These are phyloP conservation scores for Fraxinus americana DNA, from an alignment of 257 asterid species.

Conservation along the genomic window DNA sequence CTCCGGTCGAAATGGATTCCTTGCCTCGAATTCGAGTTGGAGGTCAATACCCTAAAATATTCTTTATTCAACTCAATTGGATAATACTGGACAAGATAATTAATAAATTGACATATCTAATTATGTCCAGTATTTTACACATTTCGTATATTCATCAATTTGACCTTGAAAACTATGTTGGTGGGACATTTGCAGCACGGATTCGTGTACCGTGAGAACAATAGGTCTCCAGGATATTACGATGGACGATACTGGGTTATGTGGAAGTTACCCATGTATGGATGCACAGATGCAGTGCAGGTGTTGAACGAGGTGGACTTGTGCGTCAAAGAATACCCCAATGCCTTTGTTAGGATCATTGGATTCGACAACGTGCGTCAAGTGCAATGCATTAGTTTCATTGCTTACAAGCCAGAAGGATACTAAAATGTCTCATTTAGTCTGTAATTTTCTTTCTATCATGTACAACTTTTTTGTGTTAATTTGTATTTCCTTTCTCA, in stretches of 20 bases:
- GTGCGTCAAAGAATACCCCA: slow-evolving; percentile 28
- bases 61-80: background rate
- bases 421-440: background rate
- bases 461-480: background rate
- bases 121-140: background rate
- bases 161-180: background rate
- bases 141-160: no score
- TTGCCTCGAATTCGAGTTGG: slow-evolving; percentile 55
- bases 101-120: background rate
- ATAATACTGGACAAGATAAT: background rate
- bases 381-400: slow-evolving; percentile 26
- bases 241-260: slow-evolving; percentile 58
- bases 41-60: slow-evolving; percentile 10
- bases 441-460: background rate
- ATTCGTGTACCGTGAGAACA: slow-evolving; percentile 35
- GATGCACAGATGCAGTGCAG: slow-evolving; percentile 39
- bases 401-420: slow-evolving; percentile 8
- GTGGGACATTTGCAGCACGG: slow-evolving; percentile 14
- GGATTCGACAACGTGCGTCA: slow-evolving; percentile 33
- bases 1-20: slow-evolving; percentile 42
- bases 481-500: background rate
- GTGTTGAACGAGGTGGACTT: slow-evolving; percentile 41
- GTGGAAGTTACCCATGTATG: slow-evolving; percentile 57
- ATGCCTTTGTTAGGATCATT: slow-evolving; percentile 34
- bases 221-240: slow-evolving; percentile 48